Base-by-base conservation (phyloP, 2,329 filamentous ascomycete species). In the Diaporthe humulicola region DNA sequence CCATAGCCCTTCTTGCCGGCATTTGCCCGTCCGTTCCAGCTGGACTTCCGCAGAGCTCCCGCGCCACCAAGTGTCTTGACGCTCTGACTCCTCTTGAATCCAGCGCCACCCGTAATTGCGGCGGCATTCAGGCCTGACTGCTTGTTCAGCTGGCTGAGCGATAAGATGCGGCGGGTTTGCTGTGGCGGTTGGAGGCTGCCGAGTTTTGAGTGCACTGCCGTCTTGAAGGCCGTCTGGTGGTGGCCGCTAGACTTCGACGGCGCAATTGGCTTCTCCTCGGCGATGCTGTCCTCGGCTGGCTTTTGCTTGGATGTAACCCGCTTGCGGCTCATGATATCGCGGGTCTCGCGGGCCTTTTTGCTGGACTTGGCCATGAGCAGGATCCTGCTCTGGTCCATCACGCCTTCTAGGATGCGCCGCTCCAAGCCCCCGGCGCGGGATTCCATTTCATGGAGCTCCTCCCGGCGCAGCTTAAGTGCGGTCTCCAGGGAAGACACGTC, bases 371-470 rank as follows among this genome's bases (percentile, higher is more conserved):
- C 88, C 87, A 97, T 94, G 74, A 98, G 90, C n/a, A 98, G 88
- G 36, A 96, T 92, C 9, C 96, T 93, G 28, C 96, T 98, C 82
- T 98, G 96, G 79, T 98, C 96, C 86, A 99, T 97, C 77, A 98
- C 95, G 36, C 96, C 96, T 78, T 98, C 96, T 42, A 99, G 87
- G 78, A 99, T 98, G 36, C 97, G 93, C 70, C 96, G 94, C 85
- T 99, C 97, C 33, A 99, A 88, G 4, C 92, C 91, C 82, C 98
- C 95, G 3, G 96, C 97, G 76, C 96, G 94, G 15, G 90, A 87
- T 82, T 98, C 96, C 94, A 99, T 98, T 36, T 94, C 90, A 60
- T 95, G 92, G 75, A 99, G 91, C 85, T 98, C 97, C 78, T 98
- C 96, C 58, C 95, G 93, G 72, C 97, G 93, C 73, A 98, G 92